Conservation (phyloP, 2,329 filamentous ascomycete species). For the Chaetomiaceae sp. region DNA sequence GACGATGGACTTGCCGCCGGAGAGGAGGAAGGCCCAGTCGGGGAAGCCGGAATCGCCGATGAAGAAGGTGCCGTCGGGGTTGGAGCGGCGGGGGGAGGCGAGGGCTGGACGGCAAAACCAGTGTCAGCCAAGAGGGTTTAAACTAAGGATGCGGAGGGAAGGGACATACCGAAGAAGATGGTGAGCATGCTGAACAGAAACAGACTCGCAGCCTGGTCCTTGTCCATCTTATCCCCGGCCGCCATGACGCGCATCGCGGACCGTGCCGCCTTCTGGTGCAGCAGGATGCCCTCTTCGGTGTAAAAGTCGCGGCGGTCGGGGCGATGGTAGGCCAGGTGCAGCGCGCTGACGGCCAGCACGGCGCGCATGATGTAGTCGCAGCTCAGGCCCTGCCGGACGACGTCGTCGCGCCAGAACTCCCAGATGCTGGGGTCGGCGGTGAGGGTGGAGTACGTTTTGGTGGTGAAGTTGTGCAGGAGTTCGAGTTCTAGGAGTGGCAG, state of each 20-base stretch:
- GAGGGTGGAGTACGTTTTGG: slow-evolving; percentile 45
- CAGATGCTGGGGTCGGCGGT: slow-evolving; percentile 38
- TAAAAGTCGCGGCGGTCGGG: slow-evolving; percentile 38
- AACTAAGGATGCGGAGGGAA: slow-evolving; percentile 2
- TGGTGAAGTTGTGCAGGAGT: slow-evolving; percentile 50
- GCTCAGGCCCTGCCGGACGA: slow-evolving; percentile 43
- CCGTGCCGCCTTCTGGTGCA: slow-evolving; percentile 31
- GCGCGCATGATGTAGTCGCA: slow-evolving; percentile 46
- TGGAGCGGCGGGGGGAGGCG: slow-evolving; percentile 29
- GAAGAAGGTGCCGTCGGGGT: slow-evolving; percentile 29
- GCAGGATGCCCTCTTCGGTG: slow-evolving; percentile 27
- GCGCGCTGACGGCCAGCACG: slow-evolving; percentile 45
- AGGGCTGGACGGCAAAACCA: no score
- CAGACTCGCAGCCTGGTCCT: slow-evolving; percentile 21
- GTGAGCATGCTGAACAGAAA: slow-evolving; percentile 33
- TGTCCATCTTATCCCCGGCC: slow-evolving; percentile 12
- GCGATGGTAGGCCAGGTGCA: slow-evolving; percentile 43
- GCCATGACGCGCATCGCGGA: slow-evolving; percentile 29
- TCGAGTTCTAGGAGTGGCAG: slow-evolving; percentile 45
- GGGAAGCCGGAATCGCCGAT: slow-evolving; percentile 30
- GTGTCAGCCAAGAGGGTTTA: not conserved
- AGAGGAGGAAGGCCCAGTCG: slow-evolving; percentile 33
- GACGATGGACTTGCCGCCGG: slow-evolving; percentile 28
- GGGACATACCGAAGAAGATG: slow-evolving; percentile 29
- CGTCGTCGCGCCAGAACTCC: slow-evolving; percentile 44